Conservation (phyloP, 2,329 filamentous ascomycete genomes). For the Xylogone sp. region DNA sequence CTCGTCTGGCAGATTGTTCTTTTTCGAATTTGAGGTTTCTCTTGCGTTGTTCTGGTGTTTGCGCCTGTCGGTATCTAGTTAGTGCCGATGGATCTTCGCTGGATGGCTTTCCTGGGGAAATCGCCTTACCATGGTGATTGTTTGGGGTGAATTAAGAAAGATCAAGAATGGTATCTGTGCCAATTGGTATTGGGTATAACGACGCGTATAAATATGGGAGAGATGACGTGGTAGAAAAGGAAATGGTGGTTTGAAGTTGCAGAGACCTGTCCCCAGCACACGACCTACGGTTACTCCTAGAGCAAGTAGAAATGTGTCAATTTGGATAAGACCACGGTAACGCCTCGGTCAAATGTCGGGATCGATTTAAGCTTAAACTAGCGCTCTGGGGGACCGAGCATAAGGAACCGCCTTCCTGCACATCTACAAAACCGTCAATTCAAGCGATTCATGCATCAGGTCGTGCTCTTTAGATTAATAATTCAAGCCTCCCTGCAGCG, state of each 20-base stretch:
- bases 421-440: no score
- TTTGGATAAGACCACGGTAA: background rate
- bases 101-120: background rate
- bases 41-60: conserved; percentile 80
- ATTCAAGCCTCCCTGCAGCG: background rate
- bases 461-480: background rate
- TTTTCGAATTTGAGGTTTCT: conserved; percentile 77
- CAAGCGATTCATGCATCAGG: no score
- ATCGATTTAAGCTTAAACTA: background rate
- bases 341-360: background rate
- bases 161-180: background rate
- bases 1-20: conserved; percentile 68
- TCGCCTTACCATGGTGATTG: conserved; percentile 16
- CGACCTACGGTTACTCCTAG: background rate
- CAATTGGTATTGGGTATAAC: background rate
- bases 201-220: background rate
- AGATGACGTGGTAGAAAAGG: background rate
- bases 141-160: background rate
- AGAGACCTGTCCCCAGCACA: background rate
- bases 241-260: background rate
- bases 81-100: background rate
- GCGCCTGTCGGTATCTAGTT: conserved; percentile 49
- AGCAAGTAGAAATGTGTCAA: background rate
- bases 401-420: no score
- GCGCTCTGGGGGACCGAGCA: no score